Conservation (phyloP, 164 flowering plant genomes). For the Pachysandra terminalis region DNA sequence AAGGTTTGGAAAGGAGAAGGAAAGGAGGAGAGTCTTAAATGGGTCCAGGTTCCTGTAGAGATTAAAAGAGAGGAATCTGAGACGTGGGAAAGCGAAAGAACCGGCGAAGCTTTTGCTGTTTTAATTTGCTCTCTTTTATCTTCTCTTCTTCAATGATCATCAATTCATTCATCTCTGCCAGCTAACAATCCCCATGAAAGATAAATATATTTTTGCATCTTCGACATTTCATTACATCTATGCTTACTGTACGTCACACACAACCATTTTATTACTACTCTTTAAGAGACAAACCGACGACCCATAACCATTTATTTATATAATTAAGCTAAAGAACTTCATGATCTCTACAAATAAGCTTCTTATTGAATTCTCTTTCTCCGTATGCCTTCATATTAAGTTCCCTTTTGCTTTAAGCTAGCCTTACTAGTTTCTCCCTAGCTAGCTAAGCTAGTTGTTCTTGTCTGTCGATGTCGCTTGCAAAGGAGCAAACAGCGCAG, state of each 20-base stretch:
- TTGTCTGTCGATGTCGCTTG: conserved; percentile 41
- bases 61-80: conserved; percentile 32
- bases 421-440: neutral
- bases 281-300: neutral
- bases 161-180: conserved; percentile 39
- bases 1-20: conserved; percentile 9
- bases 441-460: too few species aligned
- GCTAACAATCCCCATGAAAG: conserved; percentile 53
- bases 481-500: conserved; percentile 23
- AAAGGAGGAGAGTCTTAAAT: conserved; percentile 12
- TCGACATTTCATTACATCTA: conserved; percentile 3
- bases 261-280: conserved; percentile 1
- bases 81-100: conserved; percentile 58
- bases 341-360: neutral
- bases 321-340: conserved; percentile 1
- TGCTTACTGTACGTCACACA: too few species aligned
- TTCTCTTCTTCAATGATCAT: conserved; percentile 11
- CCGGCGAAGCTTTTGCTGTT: conserved; percentile 58
- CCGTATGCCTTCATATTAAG: neutral
- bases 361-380: neutral
- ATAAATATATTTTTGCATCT: neutral
- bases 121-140: conserved; percentile 8
- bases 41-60: conserved; percentile 14
- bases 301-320: neutral
- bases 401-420: neutral